phyloP scores from a whole-genome alignment of 2,329 filamentous ascomycete species.

The Trichophaea hybrida region DNA sequence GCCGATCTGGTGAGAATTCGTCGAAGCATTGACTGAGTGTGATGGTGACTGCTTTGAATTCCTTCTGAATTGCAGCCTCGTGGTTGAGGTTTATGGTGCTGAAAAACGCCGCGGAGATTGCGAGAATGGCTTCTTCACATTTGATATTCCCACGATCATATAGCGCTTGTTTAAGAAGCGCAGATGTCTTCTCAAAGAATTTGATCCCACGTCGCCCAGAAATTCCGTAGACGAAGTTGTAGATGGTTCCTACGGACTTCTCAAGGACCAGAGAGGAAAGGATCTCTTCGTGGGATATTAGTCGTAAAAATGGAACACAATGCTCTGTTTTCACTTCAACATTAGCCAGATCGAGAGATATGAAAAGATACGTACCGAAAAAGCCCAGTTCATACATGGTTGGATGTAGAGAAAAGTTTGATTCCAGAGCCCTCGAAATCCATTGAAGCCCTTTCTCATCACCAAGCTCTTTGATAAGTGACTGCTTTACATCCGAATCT shows the following conservation, averaged over 20 bases:
- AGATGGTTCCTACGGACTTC: constrained; percentile 27
- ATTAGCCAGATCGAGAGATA: constrained; percentile 6
- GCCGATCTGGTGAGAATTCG: not conserved
- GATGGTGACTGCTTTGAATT: constrained; percentile 15
- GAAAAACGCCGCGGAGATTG: constrained; percentile 15
- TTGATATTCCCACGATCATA: constrained; percentile 1
- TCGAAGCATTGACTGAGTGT: constrained; percentile 13
- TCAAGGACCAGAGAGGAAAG: constrained; percentile 25
- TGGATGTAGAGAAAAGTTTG: not conserved
- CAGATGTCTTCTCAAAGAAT: constrained; percentile 20
- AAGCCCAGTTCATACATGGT: not conserved
- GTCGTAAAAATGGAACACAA: constrained; percentile 24
- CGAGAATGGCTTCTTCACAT: constrained; percentile 15
- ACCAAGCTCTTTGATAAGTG: constrained; percentile 22
- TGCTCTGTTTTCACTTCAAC: constrained; percentile 10
- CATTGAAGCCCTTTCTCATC: constrained; percentile 19
- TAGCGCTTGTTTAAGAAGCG: not conserved
- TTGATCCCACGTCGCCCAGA: constrained; percentile 22
- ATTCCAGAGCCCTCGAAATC: constrained; percentile 18
- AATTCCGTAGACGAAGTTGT: constrained; percentile 27
- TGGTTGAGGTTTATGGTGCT: constrained; percentile 25
- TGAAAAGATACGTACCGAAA: not conserved
- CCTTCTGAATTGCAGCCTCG: constrained; percentile 22
- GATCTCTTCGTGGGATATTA: constrained; percentile 25
- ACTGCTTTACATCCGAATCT: constrained; percentile 19